Evolutionary conservation across 331 rosid genomes (phyloP).

Genomic region (Cydonia oblonga): DNA sequence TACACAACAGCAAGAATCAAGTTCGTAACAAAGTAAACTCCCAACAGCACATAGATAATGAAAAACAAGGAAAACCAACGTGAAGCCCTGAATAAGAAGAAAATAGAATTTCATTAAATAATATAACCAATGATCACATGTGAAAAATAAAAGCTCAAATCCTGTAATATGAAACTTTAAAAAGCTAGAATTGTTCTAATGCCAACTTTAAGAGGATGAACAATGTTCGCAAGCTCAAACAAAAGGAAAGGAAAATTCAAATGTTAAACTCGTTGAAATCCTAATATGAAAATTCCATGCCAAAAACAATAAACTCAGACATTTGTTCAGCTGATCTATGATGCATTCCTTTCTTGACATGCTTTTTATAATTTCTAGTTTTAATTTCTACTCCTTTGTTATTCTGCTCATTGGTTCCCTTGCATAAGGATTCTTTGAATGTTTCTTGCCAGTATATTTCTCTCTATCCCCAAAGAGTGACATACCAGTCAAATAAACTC

Average conservation of each 20-base stretch:
- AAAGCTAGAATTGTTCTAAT: neutral
- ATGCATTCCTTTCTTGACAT: neutral
- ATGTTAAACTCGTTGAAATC: neutral
- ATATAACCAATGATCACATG: neutral
- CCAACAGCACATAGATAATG: slow-evolving; percentile 75
- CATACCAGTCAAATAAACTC: neutral
- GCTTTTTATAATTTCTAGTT: too few relatives aligned
- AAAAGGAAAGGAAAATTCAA: neutral
- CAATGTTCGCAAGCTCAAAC: neutral
- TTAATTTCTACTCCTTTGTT: neutral
- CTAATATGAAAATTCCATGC: neutral
- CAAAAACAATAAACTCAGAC: neutral
- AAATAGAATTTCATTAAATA: slow-evolving; percentile 10
- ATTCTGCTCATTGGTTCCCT: neutral
- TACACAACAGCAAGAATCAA: slow-evolving; percentile 95
- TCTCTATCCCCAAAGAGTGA: neutral
- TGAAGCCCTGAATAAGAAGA: slow-evolving; percentile 57
- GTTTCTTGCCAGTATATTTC: neutral
- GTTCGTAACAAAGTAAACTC: slow-evolving; percentile 90
- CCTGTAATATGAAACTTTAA: neutral
- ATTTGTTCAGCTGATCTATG: neutral
- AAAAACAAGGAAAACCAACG: slow-evolving; percentile 83
- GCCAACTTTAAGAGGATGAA: neutral
- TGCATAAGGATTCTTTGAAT: neutral
- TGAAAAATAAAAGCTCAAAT: neutral